Conservation (phyloP, 139 green algal genomes). For the Tetradesmus obliquus region DNA sequence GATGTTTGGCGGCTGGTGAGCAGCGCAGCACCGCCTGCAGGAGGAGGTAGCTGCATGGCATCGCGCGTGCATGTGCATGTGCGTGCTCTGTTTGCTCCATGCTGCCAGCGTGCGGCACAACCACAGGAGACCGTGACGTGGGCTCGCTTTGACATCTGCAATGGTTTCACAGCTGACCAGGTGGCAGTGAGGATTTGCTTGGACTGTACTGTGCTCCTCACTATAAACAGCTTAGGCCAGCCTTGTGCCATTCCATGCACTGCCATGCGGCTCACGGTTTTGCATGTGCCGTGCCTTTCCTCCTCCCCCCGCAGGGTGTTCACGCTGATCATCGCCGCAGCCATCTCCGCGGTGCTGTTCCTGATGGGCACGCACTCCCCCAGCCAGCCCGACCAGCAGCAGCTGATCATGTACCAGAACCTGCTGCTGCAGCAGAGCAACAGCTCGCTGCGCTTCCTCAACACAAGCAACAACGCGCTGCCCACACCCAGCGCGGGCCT, state of each 20-base stretch:
- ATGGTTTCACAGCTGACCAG: too few relatives aligned
- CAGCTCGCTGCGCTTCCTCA: conserved; percentile 4
- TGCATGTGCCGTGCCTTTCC: too few relatives aligned
- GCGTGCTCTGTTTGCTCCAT: background rate
- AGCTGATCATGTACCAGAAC: conserved; percentile 14
- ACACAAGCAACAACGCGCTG: conserved; percentile 14
- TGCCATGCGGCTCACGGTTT: too few relatives aligned
- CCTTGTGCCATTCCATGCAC: too few relatives aligned
- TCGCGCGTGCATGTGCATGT: background rate
- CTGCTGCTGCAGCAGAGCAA: background rate
- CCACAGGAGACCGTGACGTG: background rate
- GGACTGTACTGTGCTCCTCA: too few relatives aligned
- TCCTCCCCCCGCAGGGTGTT: background rate
- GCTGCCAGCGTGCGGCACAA: background rate
- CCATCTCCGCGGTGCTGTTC: conserved; percentile 32
- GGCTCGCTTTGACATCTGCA: too few relatives aligned
- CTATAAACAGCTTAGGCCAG: too few relatives aligned
- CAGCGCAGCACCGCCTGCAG: background rate
- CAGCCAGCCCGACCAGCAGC: background rate
- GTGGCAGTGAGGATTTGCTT: background rate
- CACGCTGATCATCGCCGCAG: conserved; percentile 37
- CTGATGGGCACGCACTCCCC: conserved; percentile 11
- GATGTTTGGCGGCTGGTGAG: conserved; percentile 21
- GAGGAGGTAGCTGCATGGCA: background rate
- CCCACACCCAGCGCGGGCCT: background rate